Evolutionary conservation across 2,329 filamentous ascomycete species (phyloP).

Genomic region (Nannizziopsis barbatae): DNA sequence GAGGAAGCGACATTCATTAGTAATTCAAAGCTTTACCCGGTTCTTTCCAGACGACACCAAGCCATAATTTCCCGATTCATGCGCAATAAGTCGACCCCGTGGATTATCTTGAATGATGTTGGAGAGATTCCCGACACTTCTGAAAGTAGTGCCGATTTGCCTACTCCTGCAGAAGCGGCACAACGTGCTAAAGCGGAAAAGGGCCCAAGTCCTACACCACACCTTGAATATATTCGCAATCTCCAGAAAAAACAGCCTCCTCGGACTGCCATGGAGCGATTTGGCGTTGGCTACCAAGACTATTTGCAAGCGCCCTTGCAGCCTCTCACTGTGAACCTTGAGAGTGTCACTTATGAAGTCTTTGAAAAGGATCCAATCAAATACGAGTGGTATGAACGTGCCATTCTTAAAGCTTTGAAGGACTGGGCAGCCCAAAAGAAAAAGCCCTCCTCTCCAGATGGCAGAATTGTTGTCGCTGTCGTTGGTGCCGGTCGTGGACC

Average conservation of each 20-base stretch:
- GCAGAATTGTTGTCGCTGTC: conserved; percentile 73
- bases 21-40: conserved; percentile 49
- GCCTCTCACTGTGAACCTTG: conserved; percentile 87
- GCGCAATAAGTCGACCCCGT: conserved; percentile 47
- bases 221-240: conserved; percentile 73
- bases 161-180: conserved; percentile 59
- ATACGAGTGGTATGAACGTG: conserved; percentile 87
- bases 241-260: conserved; percentile 71
- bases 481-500: conserved; percentile 89
- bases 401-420: conserved; percentile 64
- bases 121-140: conserved; percentile 40
- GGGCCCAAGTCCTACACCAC: conserved; percentile 46
- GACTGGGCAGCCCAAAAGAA: conserved; percentile 67
- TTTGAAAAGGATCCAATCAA: conserved; percentile 98
- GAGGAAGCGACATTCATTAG: conserved; percentile 44
- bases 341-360: conserved; percentile 95
- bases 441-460: conserved; percentile 59
- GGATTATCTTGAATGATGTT: conserved; percentile 50
- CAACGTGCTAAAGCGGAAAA: conserved; percentile 34
- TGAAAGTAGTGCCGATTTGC: conserved; percentile 27
- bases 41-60: conserved; percentile 49
- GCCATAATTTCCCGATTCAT: conserved; percentile 46
- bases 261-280: conserved; percentile 51
- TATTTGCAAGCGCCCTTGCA: conserved; percentile 93
- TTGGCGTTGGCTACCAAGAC: conserved; percentile 70